A percentile compares a stretch with the other conserved stretches of the same genome.
These are phyloP conservation scores for Moringa oleifera DNA, from an alignment of 345 rosid species.

Conservation along the genomic window DNA sequence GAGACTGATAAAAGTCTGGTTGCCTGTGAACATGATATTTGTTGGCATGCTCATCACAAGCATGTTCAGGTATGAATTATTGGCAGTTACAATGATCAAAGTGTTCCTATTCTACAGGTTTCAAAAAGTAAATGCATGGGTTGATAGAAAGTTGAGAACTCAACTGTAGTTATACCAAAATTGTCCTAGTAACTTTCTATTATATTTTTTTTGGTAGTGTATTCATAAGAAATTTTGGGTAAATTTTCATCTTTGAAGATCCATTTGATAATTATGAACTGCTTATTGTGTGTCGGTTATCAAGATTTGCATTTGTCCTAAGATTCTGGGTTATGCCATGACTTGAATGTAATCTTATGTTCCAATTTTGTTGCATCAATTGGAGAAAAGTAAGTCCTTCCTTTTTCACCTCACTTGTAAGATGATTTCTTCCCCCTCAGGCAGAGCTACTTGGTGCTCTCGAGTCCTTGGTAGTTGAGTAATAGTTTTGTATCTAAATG, in stretches of 20 bases:
- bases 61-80: constrained; percentile 82
- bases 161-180: background rate
- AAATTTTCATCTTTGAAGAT: background rate
- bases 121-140: background rate
- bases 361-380: no score
- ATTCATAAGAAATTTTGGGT: no score
- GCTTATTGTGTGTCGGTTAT: background rate
- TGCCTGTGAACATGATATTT: constrained; percentile 90
- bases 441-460: no score
- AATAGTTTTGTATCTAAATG: no score
- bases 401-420: no score
- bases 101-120: constrained; percentile 6
- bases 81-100: background rate
- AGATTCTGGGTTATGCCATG: background rate
- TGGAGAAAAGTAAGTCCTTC: no score
- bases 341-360: no score
- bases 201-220: background rate
- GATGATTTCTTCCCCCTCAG: no score
- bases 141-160: constrained; percentile 1
- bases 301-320: background rate
- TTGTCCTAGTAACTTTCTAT: background rate
- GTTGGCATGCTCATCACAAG: constrained; percentile 98
- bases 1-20: constrained; percentile 86
- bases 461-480: no score
- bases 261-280: background rate